Base-by-base conservation (phyloP, 2,329 filamentous ascomycete species). In the Colletotrichum costaricense region DNA sequence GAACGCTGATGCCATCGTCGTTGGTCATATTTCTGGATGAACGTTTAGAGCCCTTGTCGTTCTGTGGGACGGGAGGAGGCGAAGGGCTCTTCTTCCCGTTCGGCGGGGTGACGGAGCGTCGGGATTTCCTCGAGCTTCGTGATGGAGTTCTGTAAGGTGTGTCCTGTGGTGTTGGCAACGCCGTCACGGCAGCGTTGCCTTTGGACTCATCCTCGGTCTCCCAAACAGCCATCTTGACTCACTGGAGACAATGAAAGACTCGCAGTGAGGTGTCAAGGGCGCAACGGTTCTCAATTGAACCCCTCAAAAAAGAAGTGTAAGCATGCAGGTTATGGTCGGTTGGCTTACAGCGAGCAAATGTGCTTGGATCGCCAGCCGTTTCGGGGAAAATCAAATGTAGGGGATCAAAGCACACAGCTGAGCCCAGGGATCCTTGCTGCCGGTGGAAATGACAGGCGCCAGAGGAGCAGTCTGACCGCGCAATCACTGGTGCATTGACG, bases 111-210 rank as follows among this genome's bases (percentile, higher is more conserved):
- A 88, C 85, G 30, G 93, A 93, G 67, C 92, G 90, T 72, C 90
- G 89, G 9, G 93, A 94, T 63, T 89, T 85, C 74, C 82, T 88
- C 24, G 88, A 90, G 55, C 77, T 87, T 77, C 91, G 89, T 30
- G 94, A 95, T 64, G 92, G 90, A 8, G 92, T 93, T 77, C 92
- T 88, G 78, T 94, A 94, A 24, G 93, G 93, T 30, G 93, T 93
- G 75, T 93, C 91, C 46, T 89, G 88, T 12, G 94, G 92, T 46
- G 93, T 92, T 35, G 94, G 93, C 72, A 95, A 85, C 59, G 89
- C 86, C 42, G 71, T 71, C 77, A 90, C 86, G 75, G 86, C 86
- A 76, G 88, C 87, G 74, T 88, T 88, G 74, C 85, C 85, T 76
- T 87, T 84, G 76, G 87, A 87, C 80, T 93, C 90, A 78, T 92